Evolutionary conservation across 177 flowering plant species (phyloP), one percentile per base, ranked within the genome.

Genomic region (Tripterygium wilfordii): DNA sequence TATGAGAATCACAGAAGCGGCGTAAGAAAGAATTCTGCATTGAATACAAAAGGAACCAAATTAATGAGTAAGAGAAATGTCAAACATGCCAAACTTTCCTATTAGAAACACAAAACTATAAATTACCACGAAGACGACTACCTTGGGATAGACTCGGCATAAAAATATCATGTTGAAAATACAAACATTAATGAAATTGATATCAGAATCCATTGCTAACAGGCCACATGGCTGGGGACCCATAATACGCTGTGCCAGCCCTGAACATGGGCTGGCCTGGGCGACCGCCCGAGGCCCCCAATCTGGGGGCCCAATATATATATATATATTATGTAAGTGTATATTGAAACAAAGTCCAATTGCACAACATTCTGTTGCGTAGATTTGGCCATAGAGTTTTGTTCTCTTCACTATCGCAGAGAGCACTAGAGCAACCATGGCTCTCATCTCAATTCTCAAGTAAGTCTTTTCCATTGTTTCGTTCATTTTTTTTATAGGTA

Each of bases 1-100:
- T 72, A 62, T 80, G 96, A 17, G 86, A 79, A 67, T 82, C 87
- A 42, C 94, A 88, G 49, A 88, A 88, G 61, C 82, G 94, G 39
- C 71, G 85, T 69, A 88, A 49, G 67, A 88, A 88, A 44, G 85
- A 64, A 36, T 88, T 94, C 85, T 65, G 51, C 43, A 52, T 46
- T n/a, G n/a, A n/a, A n/a, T n/a, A n/a, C 13, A 1, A 38, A 54
- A 53, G 35, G 3, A 3, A 49, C 10, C 16, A 37, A 29, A 19
- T 19, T 23, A 8, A 41, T 21, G 13, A 22, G 45, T 10, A 8
- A 3, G 1, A 12, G 44, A 28, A 19, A 9, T n/a, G 4, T 14
- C 2, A 26, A 20, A 31, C 17, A 2, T 13, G 1, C 15, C 14
- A 14, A 21, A 19, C 18, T 48, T 22, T 19, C 14, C 9, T n/a